Percentiles rank a stretch among this genome's conserved stretches.
phyloP scores from a whole-genome alignment of 805 yeast species.

The Lipomyces chichibuensis region DNA sequence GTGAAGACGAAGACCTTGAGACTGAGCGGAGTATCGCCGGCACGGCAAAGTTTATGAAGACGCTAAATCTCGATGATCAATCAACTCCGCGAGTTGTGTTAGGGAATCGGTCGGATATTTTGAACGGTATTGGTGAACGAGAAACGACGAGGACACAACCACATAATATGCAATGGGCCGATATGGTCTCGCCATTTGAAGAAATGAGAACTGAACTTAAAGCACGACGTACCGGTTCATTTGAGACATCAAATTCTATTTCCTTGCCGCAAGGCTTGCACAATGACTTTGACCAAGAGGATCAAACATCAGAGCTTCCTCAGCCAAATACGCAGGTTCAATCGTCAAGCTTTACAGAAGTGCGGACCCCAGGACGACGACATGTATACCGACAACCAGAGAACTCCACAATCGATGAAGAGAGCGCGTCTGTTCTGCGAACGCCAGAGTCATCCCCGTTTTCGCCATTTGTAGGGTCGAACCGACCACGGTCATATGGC shows the following conservation, averaged over 20 bases:
- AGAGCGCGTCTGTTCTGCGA: slow-evolving; percentile 20
- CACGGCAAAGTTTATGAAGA: slow-evolving; percentile 22
- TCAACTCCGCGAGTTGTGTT: slow-evolving; percentile 22
- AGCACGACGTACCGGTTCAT: not conserved
- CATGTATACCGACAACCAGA: slow-evolving; percentile 20
- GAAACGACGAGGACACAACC: not conserved
- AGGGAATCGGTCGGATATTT: slow-evolving; percentile 17
- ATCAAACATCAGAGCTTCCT: slow-evolving; percentile 17
- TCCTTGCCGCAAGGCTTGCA: slow-evolving; percentile 12
- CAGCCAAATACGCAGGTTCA: slow-evolving; percentile 5
- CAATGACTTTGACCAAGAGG: slow-evolving; percentile 10
- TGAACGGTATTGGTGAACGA: not conserved
- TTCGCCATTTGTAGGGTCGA: slow-evolving; percentile 32
- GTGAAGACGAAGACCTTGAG: slow-evolving; percentile 27
- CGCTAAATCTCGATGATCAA: slow-evolving; percentile 23
- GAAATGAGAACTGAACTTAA: slow-evolving; percentile 26
- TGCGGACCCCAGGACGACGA: slow-evolving; percentile 9
- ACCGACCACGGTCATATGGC: slow-evolving; percentile 11
- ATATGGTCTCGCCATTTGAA: slow-evolving; percentile 32
- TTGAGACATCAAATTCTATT: slow-evolving; percentile 22
- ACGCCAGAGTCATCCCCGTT: slow-evolving; percentile 34
- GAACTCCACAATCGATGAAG: slow-evolving; percentile 31
- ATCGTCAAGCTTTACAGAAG: not conserved
- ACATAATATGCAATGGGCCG: slow-evolving; percentile 26
- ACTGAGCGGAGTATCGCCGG: slow-evolving; percentile 23